These are phyloP conservation scores for Rhizopogon vesiculosus DNA, from an alignment of 768 basidiomycete species.

Conservation along the genomic window DNA sequence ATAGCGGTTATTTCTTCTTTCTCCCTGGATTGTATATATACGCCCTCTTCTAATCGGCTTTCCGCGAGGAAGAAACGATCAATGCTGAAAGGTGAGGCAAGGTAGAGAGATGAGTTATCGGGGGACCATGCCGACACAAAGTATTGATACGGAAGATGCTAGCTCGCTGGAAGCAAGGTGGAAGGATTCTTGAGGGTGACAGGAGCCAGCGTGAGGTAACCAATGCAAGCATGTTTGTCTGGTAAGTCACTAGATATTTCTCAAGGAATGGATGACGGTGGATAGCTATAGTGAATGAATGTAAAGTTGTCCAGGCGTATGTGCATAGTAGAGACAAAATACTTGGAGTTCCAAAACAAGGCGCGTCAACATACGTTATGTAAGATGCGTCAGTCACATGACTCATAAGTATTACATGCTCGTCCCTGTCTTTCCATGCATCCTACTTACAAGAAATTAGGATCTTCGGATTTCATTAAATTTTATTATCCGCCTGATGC, in stretches of 20 bases:
- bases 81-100: constrained; percentile 44
- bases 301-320: background rate
- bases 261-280: background rate
- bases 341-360: too few relatives aligned
- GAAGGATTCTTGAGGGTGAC: constrained; percentile 39
- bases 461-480: too few relatives aligned
- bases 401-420: too few relatives aligned
- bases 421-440: too few relatives aligned
- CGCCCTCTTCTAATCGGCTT: constrained; percentile 33
- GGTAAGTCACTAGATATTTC: background rate
- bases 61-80: constrained; percentile 48
- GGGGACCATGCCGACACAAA: constrained; percentile 50
- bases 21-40: constrained; percentile 29
- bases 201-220: constrained; percentile 39
- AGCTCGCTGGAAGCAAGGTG: constrained; percentile 31
- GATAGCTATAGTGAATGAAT: background rate
- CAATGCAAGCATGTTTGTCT: constrained; percentile 43
- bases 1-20: constrained; percentile 27
- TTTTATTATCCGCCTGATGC: too few relatives aligned
- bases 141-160: constrained; percentile 5
- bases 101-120: constrained; percentile 51
- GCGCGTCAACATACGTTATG: too few relatives aligned
- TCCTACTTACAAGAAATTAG: too few relatives aligned
- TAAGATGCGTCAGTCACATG: too few relatives aligned
- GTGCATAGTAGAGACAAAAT: too few relatives aligned